Percentiles rank a stretch among this genome's conserved stretches.
Evolutionary conservation across 495 filamentous ascomycete genomes (phyloP).

Genomic region (Chaetomium tenue): DNA sequence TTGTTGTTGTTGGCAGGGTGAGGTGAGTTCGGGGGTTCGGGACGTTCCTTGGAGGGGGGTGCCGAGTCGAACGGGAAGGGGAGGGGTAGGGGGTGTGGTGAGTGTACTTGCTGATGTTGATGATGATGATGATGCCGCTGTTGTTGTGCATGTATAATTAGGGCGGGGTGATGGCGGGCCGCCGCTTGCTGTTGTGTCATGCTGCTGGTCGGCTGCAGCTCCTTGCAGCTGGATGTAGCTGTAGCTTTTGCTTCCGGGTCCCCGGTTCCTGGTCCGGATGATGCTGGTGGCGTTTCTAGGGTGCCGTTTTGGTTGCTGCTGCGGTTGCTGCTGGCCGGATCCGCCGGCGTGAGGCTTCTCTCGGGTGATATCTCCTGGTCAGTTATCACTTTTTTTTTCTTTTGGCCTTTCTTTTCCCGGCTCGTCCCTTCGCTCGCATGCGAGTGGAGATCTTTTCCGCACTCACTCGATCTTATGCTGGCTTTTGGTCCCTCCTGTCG

Average conservation of each 20-base stretch:
- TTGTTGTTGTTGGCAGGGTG: slow-evolving; percentile 26
- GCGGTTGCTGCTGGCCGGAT: neutral
- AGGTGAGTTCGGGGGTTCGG: slow-evolving; percentile 5
- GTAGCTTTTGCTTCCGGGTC: slow-evolving; percentile 13
- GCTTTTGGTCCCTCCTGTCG: neutral
- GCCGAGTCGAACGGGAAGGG: too few relatives aligned
- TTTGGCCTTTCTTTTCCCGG: slow-evolving; percentile 5
- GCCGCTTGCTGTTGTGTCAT: neutral
- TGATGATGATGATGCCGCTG: slow-evolving; percentile 7
- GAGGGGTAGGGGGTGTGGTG: too few relatives aligned
- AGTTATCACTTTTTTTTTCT: slow-evolving; percentile 27
- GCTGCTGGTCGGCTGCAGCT: neutral
- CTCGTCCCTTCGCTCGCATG: slow-evolving; percentile 14
- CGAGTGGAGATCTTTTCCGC: neutral
- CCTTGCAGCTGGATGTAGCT: neutral
- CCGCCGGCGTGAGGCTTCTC: neutral
- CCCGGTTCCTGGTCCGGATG: slow-evolving; percentile 20
- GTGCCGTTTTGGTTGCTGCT: neutral
- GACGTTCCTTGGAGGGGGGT: too few relatives aligned
- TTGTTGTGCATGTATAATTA: neutral
- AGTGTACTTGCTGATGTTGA: neutral
- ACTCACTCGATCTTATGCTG: slow-evolving; percentile 15
- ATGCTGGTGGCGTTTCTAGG: neutral
- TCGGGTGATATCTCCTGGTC: slow-evolving; percentile 15
- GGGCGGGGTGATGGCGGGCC: too few relatives aligned